Conservation (phyloP, 2,329 filamentous ascomycete genomes). For the Sphaerulina vaccinii region DNA sequence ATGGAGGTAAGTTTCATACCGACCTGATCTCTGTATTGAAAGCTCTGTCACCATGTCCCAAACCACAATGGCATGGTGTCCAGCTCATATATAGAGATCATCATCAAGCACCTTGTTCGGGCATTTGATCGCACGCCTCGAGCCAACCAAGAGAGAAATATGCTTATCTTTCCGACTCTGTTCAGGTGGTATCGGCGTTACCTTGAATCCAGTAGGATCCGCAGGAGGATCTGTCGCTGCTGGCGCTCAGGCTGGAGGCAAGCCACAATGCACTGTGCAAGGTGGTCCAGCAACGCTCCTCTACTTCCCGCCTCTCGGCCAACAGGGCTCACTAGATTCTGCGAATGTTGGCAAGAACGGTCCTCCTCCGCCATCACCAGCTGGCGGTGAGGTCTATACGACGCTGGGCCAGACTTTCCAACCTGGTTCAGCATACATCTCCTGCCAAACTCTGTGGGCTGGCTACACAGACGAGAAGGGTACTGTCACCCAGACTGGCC, state of each 20-base stretch:
- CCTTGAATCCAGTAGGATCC: neutral
- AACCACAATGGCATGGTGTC: too few species aligned
- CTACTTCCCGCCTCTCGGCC: slow-evolving; percentile 26
- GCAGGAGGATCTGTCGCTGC: neutral
- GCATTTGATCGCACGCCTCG: too few species aligned
- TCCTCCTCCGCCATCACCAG: slow-evolving; percentile 5
- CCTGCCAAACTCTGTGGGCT: slow-evolving; percentile 16
- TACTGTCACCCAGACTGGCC: slow-evolving; percentile 18
- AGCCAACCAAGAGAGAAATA: too few species aligned
- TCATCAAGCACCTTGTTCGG: too few species aligned
- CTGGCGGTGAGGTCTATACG: slow-evolving; percentile 13
- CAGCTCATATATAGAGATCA: too few species aligned
- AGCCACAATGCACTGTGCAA: slow-evolving; percentile 25
- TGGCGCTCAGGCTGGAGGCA: neutral
- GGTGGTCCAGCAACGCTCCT: slow-evolving; percentile 29
- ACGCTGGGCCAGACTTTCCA: slow-evolving; percentile 26
- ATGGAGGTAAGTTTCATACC: neutral
- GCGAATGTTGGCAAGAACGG: neutral
- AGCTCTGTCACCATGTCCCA: too few species aligned
- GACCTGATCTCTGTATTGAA: too few species aligned
- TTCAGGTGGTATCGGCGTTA: slow-evolving; percentile 4
- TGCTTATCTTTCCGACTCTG: neutral
- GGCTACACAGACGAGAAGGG: slow-evolving; percentile 16
- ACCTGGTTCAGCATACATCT: slow-evolving; percentile 24
- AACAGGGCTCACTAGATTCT: neutral